phyloP scores from a whole-genome alignment of 805 yeast genomes.

The Candida nemodendra region DNA sequence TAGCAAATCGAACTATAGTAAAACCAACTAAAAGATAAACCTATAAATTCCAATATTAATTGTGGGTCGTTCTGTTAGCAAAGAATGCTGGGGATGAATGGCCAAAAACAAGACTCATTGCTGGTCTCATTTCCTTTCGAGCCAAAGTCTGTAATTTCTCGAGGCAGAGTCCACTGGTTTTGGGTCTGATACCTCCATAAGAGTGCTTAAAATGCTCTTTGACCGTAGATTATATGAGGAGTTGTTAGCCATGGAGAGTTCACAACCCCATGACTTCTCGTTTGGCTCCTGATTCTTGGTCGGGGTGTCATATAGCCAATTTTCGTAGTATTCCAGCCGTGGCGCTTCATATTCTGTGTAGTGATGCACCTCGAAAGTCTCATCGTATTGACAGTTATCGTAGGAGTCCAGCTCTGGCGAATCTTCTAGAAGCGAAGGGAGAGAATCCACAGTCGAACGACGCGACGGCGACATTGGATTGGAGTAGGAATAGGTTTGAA shows the following conservation, averaged over 20 bases:
- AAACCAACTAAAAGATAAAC: no score
- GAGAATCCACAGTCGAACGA: constrained; percentile 16
- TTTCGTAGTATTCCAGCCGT: constrained; percentile 2
- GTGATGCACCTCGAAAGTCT: constrained; percentile 14
- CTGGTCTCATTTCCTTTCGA: constrained; percentile 1
- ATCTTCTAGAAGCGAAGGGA: constrained; percentile 24
- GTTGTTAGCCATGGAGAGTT: constrained; percentile 11
- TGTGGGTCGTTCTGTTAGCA: no score
- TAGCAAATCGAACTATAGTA: no score
- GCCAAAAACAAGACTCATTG: no score
- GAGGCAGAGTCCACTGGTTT: constrained; percentile 11
- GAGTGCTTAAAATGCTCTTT: constrained; percentile 4
- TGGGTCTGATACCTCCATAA: not conserved
- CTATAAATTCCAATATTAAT: no score
- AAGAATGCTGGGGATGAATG: no score
- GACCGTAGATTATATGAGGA: constrained; percentile 5
- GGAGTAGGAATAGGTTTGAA: constrained; percentile 19
- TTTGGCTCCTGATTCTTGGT: constrained; percentile 1
- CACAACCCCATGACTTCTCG: constrained; percentile 13
- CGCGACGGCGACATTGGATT: constrained; percentile 4
- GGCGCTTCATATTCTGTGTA: constrained; percentile 8
- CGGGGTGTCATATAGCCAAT: constrained; percentile 19
- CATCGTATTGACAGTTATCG: constrained; percentile 10
- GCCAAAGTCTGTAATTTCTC: constrained; percentile 17
- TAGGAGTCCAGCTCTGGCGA: constrained; percentile 13